A percentile compares a stretch with the other conserved stretches of the same genome.
These are phyloP conservation scores for Allium cepa DNA, from an alignment of 106 monocot genomes.

Conservation along the genomic window DNA sequence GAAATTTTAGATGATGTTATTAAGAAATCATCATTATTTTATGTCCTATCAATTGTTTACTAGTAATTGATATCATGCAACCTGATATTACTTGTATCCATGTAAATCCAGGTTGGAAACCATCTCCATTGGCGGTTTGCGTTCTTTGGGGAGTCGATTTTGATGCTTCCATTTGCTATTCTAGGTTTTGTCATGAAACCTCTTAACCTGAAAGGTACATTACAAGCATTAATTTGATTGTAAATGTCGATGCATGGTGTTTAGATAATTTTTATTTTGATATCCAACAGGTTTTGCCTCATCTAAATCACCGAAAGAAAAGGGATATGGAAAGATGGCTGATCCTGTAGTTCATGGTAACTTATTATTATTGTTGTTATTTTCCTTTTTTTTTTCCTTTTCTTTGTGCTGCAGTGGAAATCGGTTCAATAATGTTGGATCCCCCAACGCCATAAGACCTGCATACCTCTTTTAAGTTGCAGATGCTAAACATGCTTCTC, in stretches of 20 bases:
- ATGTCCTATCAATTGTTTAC: too few species aligned
- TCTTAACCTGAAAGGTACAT: constrained; percentile 78
- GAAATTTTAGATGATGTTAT: too few species aligned
- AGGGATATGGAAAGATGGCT: constrained; percentile 19
- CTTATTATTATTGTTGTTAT: background rate
- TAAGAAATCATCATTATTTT: too few species aligned
- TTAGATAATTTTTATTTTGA: too few species aligned
- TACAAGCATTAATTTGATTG: background rate
- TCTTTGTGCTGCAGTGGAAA: background rate
- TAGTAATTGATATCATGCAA: too few species aligned
- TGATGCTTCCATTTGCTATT: constrained; percentile 99
- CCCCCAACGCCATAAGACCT: background rate
- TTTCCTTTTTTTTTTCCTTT: background rate
- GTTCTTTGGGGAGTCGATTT: constrained; percentile 78
- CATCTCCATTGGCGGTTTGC: constrained; percentile 84
- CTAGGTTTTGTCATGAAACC: constrained; percentile 81
- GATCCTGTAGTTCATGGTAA: constrained; percentile 23
- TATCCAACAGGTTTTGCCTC: constrained; percentile 47
- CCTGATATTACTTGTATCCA: too few species aligned
- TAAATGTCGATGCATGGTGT: too few species aligned
- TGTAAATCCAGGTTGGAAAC: constrained; percentile 58
- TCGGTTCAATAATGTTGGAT: background rate
- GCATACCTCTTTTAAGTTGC: background rate
- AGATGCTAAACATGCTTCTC: constrained; percentile 2
- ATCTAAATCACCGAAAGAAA: constrained; percentile 21